Conservation (phyloP, 768 basidiomycete species). For the Obba rivulosa region DNA sequence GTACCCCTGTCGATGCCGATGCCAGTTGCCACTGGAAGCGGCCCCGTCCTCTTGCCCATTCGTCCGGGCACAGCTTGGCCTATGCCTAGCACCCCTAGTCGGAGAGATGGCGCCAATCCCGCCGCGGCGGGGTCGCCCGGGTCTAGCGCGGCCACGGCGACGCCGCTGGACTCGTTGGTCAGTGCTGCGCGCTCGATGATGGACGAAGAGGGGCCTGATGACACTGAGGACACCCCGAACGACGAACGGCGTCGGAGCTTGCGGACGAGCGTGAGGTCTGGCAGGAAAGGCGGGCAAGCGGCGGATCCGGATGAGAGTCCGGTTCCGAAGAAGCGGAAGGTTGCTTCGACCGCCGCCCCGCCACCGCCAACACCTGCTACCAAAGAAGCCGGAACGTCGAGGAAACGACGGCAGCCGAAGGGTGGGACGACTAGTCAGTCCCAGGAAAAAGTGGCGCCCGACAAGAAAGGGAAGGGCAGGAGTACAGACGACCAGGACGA, state of each 20-base stretch:
- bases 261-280: not conserved
- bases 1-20: conserved; percentile 9
- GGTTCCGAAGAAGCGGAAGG: conserved; percentile 34
- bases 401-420: conserved; percentile 1
- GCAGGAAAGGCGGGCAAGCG: conserved; percentile 20
- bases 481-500: conserved; percentile 3
- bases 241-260: not conserved
- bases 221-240: not conserved
- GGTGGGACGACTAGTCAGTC: not conserved
- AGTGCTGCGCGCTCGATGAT: conserved; percentile 58
- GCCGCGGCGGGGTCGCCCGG: conserved; percentile 10
- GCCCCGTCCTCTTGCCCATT: conserved; percentile 11
- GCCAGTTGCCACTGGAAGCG: conserved; percentile 1
- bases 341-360: conserved; percentile 6
- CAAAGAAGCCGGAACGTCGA: not conserved
- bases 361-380: not conserved
- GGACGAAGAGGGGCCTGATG: conserved; percentile 29
- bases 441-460: not conserved
- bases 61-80: conserved; percentile 6
- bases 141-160: conserved; percentile 28
- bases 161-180: conserved; percentile 54
- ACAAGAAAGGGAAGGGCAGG: conserved; percentile 5
- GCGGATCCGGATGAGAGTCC: conserved; percentile 28
- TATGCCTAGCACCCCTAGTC: not conserved
- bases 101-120: not conserved